Base-by-base conservation (phyloP, 2,329 filamentous ascomycete species). In the Cladophialophora yegresii region DNA sequence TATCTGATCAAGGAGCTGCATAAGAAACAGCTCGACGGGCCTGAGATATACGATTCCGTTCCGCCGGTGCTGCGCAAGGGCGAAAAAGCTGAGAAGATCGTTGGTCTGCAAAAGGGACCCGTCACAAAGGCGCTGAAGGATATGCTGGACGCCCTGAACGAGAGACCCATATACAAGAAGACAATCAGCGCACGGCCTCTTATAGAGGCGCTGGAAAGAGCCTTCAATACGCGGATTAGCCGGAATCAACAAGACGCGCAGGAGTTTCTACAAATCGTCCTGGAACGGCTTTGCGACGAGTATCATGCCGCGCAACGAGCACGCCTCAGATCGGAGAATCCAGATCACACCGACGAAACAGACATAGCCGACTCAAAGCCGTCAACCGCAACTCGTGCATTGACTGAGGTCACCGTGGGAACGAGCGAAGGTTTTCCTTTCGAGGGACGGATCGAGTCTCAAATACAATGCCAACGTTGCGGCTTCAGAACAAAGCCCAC, bases 191-290 rank as follows among this genome's bases (percentile, higher is more conserved):
- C 93, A 2, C 85, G 87, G n/a, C 84, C 84, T 0, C 97, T 99
- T 74, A 89, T 99, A 50, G 82, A 85, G 67, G 89, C 90, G 0
- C 81, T 99, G 58, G 95, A 99, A 79, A 81, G 82, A 32, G 92
- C 93, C 0, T 99, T 97, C 74, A 87, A 87, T 62, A 93, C 96
- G 72, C 87, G 91, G 71, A 96, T 99, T 71, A 97, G 91, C 74
- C 85, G 93, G 60, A 92, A 95, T 74, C 95, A 99, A 77, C 95
- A 99, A 77, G 95, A 99, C 79, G 95, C 95, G 10, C 95, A 99
- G 74, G 95, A 99, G 76, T 97, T 99, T 69, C 79, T 99, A 62
- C 95, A 99, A 78, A 89, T 98, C 56, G 89, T 99, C 12, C 90
- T 92, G 2, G 93, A 99, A 79, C 85, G 93, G 58, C 81, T 99